These are phyloP conservation scores for Penicillium egyptiacum DNA, from an alignment of 495 filamentous ascomycete genomes.

Conservation along the genomic window DNA sequence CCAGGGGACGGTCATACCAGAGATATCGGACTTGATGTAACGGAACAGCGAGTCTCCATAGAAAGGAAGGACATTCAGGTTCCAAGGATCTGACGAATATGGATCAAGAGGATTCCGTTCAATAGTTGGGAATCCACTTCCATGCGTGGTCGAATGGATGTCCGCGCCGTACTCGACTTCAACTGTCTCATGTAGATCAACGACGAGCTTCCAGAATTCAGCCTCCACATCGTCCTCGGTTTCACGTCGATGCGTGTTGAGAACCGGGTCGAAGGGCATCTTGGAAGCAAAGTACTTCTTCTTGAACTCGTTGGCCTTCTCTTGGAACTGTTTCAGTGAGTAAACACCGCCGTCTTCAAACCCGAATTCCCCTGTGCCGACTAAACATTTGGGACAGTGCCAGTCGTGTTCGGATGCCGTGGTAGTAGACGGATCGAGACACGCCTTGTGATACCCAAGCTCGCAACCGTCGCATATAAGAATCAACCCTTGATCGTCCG, in stretches of 20 bases:
- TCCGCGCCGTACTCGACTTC: conserved; percentile 99
- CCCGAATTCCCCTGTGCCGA: conserved; percentile 94
- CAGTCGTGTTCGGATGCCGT: conserved; percentile 81
- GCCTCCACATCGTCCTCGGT: conserved; percentile 95
- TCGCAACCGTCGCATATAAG: conserved; percentile 94
- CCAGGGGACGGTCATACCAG: conserved; percentile 99
- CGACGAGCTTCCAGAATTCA: conserved; percentile 95
- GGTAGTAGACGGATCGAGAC: conserved; percentile 84
- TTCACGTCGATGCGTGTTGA: conserved; percentile 74
- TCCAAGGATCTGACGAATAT: conserved; percentile 91
- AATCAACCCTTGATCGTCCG: conserved; percentile 68
- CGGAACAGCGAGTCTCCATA: conserved; percentile 91
- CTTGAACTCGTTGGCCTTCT: conserved; percentile 93
- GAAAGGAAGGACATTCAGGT: conserved; percentile 89
- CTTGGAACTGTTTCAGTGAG: conserved; percentile 93
- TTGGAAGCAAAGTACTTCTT: conserved; percentile 88
- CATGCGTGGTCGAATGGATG: conserved; percentile 97
- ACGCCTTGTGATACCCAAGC: conserved; percentile 80
- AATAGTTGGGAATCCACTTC: conserved; percentile 94
- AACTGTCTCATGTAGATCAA: conserved; percentile 89
- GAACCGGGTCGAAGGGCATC: conserved; percentile 83
- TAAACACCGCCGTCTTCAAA: conserved; percentile 98
- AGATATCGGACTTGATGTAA: conserved; percentile 97
- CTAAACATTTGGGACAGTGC: conserved; percentile 94
- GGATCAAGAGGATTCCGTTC: conserved; percentile 85